phyloP scores from a whole-genome alignment of 225 moss, liverwort and hornwort species.

The Marchantia polymorpha region DNA sequence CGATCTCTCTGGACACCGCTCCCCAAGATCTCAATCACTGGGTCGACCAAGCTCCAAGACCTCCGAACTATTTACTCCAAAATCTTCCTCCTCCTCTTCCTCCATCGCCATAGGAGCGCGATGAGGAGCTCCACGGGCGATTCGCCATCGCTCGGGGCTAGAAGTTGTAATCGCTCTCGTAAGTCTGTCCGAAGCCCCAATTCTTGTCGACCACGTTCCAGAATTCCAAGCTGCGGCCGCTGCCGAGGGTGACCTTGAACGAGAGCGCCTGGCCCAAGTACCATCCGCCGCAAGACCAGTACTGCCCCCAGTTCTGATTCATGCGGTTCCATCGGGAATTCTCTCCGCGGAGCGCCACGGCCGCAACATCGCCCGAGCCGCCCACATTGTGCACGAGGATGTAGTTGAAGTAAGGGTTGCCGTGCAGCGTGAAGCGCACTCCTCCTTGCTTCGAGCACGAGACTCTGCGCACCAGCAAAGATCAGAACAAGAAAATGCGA shows the following conservation, averaged over 20 bases:
- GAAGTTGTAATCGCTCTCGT: slow-evolving; percentile 20
- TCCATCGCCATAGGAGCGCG: too few relatives aligned
- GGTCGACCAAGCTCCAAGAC: too few relatives aligned
- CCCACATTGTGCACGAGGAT: slow-evolving; percentile 63
- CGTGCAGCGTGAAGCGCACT: slow-evolving; percentile 45
- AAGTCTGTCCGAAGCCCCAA: slow-evolving; percentile 29
- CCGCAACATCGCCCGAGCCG: slow-evolving; percentile 48
- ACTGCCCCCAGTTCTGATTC: slow-evolving; percentile 31
- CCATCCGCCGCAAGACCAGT: slow-evolving; percentile 13
- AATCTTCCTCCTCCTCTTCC: too few relatives aligned
- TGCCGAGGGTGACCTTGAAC: slow-evolving; percentile 29
- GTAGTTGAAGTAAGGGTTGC: slow-evolving; percentile 55
- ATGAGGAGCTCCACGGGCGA: too few relatives aligned
- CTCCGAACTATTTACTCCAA: too few relatives aligned
- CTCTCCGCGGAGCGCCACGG: slow-evolving; percentile 29
- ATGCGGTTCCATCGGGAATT: not conserved
- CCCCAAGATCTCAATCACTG: too few relatives aligned
- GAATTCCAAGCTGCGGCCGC: slow-evolving; percentile 11
- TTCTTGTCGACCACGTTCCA: slow-evolving; percentile 16
- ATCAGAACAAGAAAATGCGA: not conserved
- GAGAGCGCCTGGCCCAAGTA: slow-evolving; percentile 13
- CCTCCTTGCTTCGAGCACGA: slow-evolving; percentile 48
- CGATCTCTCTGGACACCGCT: too few relatives aligned
- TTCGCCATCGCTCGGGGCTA: not conserved
- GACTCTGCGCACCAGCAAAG: slow-evolving; percentile 19